Evolutionary conservation across 371 early-diverging fungal genomes (phyloP).

Genomic region (Circinella minor): DNA sequence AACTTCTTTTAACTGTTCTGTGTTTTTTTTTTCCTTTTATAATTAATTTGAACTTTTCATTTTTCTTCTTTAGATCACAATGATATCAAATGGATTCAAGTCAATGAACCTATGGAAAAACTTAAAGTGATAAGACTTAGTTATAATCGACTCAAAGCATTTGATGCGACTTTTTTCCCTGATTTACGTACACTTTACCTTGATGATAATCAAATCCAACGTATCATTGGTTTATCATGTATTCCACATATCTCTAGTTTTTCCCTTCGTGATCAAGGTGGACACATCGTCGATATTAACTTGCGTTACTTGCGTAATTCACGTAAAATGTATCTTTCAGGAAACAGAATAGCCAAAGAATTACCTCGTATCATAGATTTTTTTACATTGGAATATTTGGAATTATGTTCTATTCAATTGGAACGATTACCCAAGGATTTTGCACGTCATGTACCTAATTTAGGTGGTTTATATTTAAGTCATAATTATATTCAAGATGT

Average conservation of each 20-base stretch:
- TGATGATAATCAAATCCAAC: slow-evolving; percentile 56
- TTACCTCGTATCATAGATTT: slow-evolving; percentile 47
- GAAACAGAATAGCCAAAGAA: slow-evolving; percentile 42
- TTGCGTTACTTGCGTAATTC: slow-evolving; percentile 49
- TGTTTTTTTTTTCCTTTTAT: no score
- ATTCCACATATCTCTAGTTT: slow-evolving; percentile 50
- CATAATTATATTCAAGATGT: slow-evolving; percentile 55
- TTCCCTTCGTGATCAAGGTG: slow-evolving; percentile 61
- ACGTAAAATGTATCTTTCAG: slow-evolving; percentile 60
- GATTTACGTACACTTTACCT: slow-evolving; percentile 55
- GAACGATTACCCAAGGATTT: slow-evolving; percentile 53
- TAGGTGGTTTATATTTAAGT: slow-evolving; percentile 51
- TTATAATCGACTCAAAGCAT: slow-evolving; percentile 50
- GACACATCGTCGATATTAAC: slow-evolving; percentile 46
- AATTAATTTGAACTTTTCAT: background rate
- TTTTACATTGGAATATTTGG: slow-evolving; percentile 56
- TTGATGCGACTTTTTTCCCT: slow-evolving; percentile 54
- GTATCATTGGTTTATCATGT: slow-evolving; percentile 44
- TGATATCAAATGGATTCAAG: slow-evolving; percentile 45
- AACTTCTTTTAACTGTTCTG: no score
- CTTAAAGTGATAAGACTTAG: slow-evolving; percentile 51
- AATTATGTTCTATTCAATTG: slow-evolving; percentile 53
- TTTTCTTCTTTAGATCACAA: slow-evolving; percentile 49
- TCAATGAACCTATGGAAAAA: slow-evolving; percentile 40
- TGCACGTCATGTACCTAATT: slow-evolving; percentile 53